These are phyloP conservation scores for Hypoxylon perforatum DNA, from an alignment of 495 filamentous ascomycete genomes.

Conservation along the genomic window DNA sequence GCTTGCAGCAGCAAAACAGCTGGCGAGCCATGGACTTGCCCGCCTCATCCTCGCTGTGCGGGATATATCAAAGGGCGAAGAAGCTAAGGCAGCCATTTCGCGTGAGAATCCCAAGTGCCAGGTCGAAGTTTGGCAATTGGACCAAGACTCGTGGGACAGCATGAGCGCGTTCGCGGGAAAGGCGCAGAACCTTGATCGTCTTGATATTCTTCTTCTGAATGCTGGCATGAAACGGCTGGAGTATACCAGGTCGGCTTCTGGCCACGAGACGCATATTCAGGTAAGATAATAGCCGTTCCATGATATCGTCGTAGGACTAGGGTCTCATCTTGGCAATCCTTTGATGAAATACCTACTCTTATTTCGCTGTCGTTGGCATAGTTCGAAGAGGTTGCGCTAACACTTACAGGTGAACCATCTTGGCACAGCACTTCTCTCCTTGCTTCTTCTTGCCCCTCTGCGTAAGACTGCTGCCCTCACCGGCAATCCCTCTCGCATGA, in stretches of 20 bases:
- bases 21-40: slow-evolving; percentile 51
- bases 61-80: slow-evolving; percentile 52
- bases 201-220: slow-evolving; percentile 33
- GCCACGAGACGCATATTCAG: slow-evolving; percentile 29
- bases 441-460: no score
- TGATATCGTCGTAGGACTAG: no score
- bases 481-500: no score
- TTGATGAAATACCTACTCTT: no score
- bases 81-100: slow-evolving; percentile 57
- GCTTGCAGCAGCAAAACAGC: slow-evolving; percentile 59
- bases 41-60: slow-evolving; percentile 63
- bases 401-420: no score
- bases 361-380: no score
- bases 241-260: slow-evolving; percentile 17
- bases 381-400: no score
- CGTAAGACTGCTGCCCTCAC: no score
- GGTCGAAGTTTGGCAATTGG: slow-evolving; percentile 66
- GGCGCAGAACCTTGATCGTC: slow-evolving; percentile 18
- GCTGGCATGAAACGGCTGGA: slow-evolving; percentile 33
- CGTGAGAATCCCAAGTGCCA: slow-evolving; percentile 42
- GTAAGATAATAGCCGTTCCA: no score
- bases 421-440: no score
- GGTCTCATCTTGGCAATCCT: no score
- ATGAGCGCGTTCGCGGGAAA: slow-evolving; percentile 19
- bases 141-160: slow-evolving; percentile 61